phyloP scores from a whole-genome alignment of 805 yeast species.

The Ogataea pignaliae region DNA sequence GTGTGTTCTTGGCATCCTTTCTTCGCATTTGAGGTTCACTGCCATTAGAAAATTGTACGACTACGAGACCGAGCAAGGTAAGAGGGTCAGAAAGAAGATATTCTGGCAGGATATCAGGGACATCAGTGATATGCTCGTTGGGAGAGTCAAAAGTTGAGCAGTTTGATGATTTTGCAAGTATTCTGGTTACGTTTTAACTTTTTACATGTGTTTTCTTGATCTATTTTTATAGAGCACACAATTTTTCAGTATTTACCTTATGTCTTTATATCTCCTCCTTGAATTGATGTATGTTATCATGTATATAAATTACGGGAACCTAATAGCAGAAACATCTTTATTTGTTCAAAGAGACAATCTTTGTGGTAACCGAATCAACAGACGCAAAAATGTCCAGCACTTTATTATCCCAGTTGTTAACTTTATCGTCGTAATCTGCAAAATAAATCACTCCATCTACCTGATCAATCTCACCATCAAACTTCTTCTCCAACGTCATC shows the following conservation, averaged over 20 bases:
- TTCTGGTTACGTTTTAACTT: background rate
- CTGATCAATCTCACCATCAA: slow-evolving; percentile 24
- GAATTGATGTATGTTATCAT: background rate
- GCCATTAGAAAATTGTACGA: slow-evolving; percentile 76
- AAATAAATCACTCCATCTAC: slow-evolving; percentile 16
- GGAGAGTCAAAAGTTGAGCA: slow-evolving; percentile 41
- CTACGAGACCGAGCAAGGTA: slow-evolving; percentile 73
- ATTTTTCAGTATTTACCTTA: background rate
- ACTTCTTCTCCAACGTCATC: slow-evolving; percentile 18
- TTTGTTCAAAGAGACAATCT: slow-evolving; percentile 1
- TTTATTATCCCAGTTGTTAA: slow-evolving; percentile 4
- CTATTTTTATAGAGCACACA: too few species aligned
- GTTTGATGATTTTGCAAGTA: background rate
- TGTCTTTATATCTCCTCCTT: background rate
- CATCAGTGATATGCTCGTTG: slow-evolving; percentile 80
- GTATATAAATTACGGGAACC: background rate
- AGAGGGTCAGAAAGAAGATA: slow-evolving; percentile 83
- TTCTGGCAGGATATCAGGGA: slow-evolving; percentile 78
- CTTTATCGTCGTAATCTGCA: background rate
- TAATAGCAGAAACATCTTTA: background rate
- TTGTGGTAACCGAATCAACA: slow-evolving; percentile 7
- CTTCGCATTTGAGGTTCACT: slow-evolving; percentile 70
- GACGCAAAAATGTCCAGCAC: slow-evolving; percentile 8
- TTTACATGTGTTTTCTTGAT: too few species aligned
- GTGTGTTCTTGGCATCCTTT: slow-evolving; percentile 76